These are phyloP conservation scores for Cyclanthera cordifolia DNA, from an alignment of 306 rosid species.

Conservation along the genomic window DNA sequence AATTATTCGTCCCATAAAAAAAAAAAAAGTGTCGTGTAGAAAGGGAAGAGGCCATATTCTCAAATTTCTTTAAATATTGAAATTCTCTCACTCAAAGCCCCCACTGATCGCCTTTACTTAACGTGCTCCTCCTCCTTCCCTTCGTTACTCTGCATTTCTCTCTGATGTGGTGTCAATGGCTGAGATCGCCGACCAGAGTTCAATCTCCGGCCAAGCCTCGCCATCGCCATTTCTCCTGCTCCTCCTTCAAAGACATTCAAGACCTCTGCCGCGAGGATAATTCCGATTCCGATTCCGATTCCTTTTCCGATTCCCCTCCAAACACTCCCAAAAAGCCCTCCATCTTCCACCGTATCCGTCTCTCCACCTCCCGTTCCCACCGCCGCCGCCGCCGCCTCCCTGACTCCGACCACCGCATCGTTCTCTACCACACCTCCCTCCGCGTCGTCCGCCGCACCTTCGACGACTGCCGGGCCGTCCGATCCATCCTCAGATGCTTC, in stretches of 20 bases:
- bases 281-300: background rate
- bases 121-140: no score
- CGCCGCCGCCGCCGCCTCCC: conserved; percentile 29
- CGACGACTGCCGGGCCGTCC: conserved; percentile 55
- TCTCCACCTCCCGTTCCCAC: conserved; percentile 37
- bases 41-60: background rate
- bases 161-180: no score
- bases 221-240: no score
- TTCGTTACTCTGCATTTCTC: no score
- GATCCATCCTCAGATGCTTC: conserved; percentile 49
- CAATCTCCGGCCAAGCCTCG: no score
- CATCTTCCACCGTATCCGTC: conserved; percentile 41
- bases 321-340: conserved; percentile 44
- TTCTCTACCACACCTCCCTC: conserved; percentile 69
- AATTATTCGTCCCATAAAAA: no score
- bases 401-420: conserved; percentile 34
- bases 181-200: no score
- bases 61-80: conserved; percentile 1
- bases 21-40: no score
- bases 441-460: conserved; percentile 70
- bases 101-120: no score
- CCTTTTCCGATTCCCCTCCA: conserved; percentile 14
- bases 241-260: no score
- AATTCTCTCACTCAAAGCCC: background rate
- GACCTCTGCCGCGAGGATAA: no score